Evolutionary conservation across 2,329 filamentous ascomycete genomes (phyloP).

Genomic region (Orbilia blumenaviensis): DNA sequence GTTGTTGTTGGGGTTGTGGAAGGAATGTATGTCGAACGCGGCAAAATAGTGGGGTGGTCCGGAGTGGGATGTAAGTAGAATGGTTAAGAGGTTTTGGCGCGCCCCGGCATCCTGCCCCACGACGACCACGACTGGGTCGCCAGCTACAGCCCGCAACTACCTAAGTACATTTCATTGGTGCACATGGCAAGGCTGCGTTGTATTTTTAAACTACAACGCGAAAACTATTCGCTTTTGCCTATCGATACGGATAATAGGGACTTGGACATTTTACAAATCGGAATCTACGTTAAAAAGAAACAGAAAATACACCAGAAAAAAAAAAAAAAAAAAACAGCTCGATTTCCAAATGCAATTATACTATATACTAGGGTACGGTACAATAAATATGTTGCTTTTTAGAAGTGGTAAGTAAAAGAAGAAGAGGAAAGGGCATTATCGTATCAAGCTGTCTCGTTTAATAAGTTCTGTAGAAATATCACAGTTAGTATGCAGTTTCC

Average conservation of each 20-base stretch:
- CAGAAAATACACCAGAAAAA: not conserved
- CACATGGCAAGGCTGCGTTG: not conserved
- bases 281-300: not conserved
- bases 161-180: not conserved
- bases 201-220: not conserved
- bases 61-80: not conserved
- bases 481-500: not conserved
- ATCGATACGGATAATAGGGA: not conserved
- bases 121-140: not conserved
- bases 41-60: not conserved
- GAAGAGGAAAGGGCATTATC: conserved; percentile 12
- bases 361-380: conserved; percentile 37
- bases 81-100: conserved; percentile 3
- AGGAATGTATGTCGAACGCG: not conserved
- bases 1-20: not conserved
- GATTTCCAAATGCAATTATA: conserved; percentile 15
- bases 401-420: not conserved
- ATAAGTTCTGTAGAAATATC: conserved; percentile 27
- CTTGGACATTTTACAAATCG: not conserved
- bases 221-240: too few relatives aligned
- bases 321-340: not conserved
- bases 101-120: not conserved
- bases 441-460: conserved; percentile 21
- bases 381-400: conserved; percentile 1
- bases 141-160: conserved; percentile 2